phyloP scores from a whole-genome alignment of 75 land plant genomes.

The Chamaecyparis obtusa region DNA sequence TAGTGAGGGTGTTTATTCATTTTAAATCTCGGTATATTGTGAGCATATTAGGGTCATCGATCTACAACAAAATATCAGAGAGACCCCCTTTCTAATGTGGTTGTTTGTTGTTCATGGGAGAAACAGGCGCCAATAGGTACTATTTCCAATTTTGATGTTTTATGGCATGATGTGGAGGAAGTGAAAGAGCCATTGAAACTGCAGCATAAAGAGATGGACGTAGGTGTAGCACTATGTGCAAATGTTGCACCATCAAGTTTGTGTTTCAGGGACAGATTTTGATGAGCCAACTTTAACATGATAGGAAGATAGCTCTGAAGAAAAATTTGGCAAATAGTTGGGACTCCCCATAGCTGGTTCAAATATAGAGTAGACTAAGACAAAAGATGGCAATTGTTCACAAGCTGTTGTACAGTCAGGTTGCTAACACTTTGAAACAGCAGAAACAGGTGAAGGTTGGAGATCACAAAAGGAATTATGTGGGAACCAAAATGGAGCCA shows the following conservation, averaged over 20 bases:
- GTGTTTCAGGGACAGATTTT: slow-evolving; percentile 45
- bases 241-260: slow-evolving; percentile 11
- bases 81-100: no score
- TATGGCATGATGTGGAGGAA: no score
- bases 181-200: no score
- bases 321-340: not conserved
- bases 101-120: no score
- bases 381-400: not conserved
- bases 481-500: slow-evolving; percentile 74
- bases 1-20: no score
- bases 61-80: no score
- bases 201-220: not conserved
- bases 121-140: no score
- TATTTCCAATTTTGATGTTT: no score
- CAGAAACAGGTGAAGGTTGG: not conserved
- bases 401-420: not conserved
- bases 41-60: no score
- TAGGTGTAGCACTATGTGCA: slow-evolving; percentile 12
- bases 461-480: slow-evolving; percentile 47
- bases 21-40: no score
- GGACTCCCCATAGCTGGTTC: not conserved
- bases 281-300: no score
- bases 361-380: not conserved
- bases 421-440: not conserved
- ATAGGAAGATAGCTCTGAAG: not conserved